Conservation (phyloP, 2,329 filamentous ascomycete genomes). For the Botryosphaeria dothidea region DNA sequence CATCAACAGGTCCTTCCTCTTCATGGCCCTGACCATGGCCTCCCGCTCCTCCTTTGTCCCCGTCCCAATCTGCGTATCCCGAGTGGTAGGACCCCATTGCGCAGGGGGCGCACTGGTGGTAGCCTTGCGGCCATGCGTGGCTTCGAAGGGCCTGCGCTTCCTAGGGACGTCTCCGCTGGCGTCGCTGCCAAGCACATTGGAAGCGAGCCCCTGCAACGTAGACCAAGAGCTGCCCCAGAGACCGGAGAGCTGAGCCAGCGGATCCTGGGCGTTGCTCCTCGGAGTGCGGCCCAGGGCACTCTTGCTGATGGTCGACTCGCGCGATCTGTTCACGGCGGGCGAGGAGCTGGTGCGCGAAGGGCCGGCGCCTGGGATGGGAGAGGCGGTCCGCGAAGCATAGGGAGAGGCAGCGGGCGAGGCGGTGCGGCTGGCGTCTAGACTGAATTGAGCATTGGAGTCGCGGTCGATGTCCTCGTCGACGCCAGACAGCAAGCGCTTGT, state of each 20-base stretch:
- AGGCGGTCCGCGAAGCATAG: conserved; percentile 40
- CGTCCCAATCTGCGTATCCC: conserved; percentile 42
- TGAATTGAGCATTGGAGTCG: neutral
- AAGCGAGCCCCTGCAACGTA: conserved; percentile 50
- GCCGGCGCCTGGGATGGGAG: conserved; percentile 43
- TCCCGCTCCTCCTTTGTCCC: conserved; percentile 50
- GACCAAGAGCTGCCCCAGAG: conserved; percentile 52
- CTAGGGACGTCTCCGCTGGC: conserved; percentile 27
- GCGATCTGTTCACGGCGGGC: conserved; percentile 18
- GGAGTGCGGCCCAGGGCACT: neutral
- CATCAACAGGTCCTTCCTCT: conserved; percentile 49
- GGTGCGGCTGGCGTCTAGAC: conserved; percentile 24
- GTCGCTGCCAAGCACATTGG: conserved; percentile 45
- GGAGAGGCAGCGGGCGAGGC: conserved; percentile 40
- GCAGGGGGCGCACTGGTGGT: conserved; percentile 43
- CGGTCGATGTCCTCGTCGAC: conserved; percentile 41
- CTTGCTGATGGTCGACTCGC: conserved; percentile 1
- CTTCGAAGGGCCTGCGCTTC: conserved; percentile 33
- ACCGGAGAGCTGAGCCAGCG: conserved; percentile 40
- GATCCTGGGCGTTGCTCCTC: conserved; percentile 27
- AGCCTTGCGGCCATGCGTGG: conserved; percentile 29
- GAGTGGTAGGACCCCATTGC: conserved; percentile 49
- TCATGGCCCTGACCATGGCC: conserved; percentile 49
- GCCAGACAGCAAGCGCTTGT: conserved; percentile 48
- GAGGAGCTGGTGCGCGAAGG: conserved; percentile 34